Evolutionary conservation across 2,329 filamentous ascomycete genomes (phyloP).

Genomic region (Hypoxylon sp.): DNA sequence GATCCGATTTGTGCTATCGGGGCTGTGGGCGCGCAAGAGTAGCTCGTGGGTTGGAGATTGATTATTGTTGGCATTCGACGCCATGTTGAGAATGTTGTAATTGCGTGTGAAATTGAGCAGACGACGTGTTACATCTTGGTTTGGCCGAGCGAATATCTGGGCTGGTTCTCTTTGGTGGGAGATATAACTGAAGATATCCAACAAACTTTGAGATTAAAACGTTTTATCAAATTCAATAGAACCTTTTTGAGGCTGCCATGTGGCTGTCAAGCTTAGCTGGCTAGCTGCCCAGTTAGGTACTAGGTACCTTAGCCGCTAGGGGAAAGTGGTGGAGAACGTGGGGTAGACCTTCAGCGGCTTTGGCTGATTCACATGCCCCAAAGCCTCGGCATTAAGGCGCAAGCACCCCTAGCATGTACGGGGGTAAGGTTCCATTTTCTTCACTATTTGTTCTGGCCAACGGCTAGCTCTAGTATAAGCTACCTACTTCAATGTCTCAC

Average conservation of each 20-base stretch:
- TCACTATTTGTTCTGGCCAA: not conserved
- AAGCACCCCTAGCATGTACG: not conserved
- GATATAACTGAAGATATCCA: not conserved
- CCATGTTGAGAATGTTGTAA: constrained; percentile 52
- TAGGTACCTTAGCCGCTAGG: not conserved
- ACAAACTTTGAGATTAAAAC: constrained; percentile 5
- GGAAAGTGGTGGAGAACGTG: constrained; percentile 12
- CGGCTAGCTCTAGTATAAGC: not conserved
- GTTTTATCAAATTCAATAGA: constrained; percentile 5
- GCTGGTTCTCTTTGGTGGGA: not conserved
- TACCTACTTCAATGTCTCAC: not conserved
- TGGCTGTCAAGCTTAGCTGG: constrained; percentile 1
- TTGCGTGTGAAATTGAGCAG: not conserved
- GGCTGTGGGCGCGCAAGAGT: constrained; percentile 83
- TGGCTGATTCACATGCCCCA: constrained; percentile 41
- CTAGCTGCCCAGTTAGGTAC: no score
- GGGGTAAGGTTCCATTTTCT: not conserved
- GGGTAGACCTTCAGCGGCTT: constrained; percentile 4
- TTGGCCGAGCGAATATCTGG: not conserved
- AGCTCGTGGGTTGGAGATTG: constrained; percentile 71
- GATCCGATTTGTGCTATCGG: constrained; percentile 77
- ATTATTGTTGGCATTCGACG: constrained; percentile 49
- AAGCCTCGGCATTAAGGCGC: constrained; percentile 43
- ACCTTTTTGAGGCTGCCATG: not conserved
- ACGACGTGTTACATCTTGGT: constrained; percentile 12